These are phyloP conservation scores for Cichorium intybus DNA, from an alignment of 140 eudicot species.

Conservation along the genomic window DNA sequence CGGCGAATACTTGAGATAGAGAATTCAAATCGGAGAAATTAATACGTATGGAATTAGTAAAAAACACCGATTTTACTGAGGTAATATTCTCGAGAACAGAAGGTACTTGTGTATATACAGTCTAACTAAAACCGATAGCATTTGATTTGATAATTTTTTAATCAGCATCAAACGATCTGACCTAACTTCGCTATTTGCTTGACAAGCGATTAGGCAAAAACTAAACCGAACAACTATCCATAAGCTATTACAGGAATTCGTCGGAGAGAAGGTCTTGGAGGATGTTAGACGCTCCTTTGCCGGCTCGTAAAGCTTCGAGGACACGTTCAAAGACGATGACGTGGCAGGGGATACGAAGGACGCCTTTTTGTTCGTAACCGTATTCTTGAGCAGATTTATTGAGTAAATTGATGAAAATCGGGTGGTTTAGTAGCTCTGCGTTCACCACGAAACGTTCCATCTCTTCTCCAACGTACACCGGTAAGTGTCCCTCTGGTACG, in stretches of 20 bases:
- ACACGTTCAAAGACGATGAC: slow-evolving; percentile 63
- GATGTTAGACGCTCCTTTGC: slow-evolving; percentile 25
- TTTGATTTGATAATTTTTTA: slow-evolving; percentile 16
- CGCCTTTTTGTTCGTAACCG: slow-evolving; percentile 86
- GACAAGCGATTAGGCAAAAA: not conserved
- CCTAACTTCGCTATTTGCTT: slow-evolving; percentile 18
- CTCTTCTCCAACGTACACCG: slow-evolving; percentile 86
- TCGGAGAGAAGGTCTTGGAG: slow-evolving; percentile 40
- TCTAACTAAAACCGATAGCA: slow-evolving; percentile 21
- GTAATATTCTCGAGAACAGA: not conserved
- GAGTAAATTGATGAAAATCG: slow-evolving; percentile 61
- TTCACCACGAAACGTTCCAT: slow-evolving; percentile 74
- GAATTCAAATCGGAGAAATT: not conserved
- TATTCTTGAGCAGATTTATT: slow-evolving; percentile 77
- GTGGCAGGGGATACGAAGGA: slow-evolving; percentile 72
- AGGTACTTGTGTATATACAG: slow-evolving; percentile 22
- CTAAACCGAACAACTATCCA: not conserved
- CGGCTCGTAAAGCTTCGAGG: slow-evolving; percentile 50
- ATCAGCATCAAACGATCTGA: slow-evolving; percentile 35
- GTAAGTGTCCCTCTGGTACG: slow-evolving; percentile 75
- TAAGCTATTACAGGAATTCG: slow-evolving; percentile 25
- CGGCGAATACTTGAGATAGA: not conserved
- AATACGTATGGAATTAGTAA: not conserved
- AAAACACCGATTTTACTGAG: slow-evolving; percentile 7
- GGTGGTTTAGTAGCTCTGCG: slow-evolving; percentile 64